A percentile compares a stretch with the other conserved stretches of the same genome.
Evolutionary conservation across 2,329 filamentous ascomycete species (phyloP).

Genomic region (Ustulina deusta): DNA sequence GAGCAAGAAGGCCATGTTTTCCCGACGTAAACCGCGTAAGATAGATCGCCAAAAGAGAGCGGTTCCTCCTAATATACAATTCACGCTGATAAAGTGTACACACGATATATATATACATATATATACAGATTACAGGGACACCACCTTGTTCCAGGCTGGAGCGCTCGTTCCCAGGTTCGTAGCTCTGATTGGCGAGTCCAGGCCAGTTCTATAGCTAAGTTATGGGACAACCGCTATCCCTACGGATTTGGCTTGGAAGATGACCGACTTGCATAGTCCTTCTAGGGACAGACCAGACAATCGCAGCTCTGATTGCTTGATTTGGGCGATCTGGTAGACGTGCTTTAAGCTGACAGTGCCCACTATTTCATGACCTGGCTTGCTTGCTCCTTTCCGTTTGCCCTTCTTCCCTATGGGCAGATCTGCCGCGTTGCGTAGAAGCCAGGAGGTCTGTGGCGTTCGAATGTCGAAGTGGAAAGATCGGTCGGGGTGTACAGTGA

Average conservation of each 20-base stretch:
- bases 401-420: constrained; percentile 78
- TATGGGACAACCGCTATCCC: constrained; percentile 75
- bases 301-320: constrained; percentile 85
- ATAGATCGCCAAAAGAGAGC: background rate
- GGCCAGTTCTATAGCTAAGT: background rate
- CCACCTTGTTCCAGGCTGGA: background rate
- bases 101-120: constrained; percentile 29
- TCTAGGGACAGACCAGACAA: constrained; percentile 78
- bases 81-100: constrained; percentile 24
- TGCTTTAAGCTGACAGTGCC: constrained; percentile 93
- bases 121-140: constrained; percentile 28
- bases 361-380: constrained; percentile 80
- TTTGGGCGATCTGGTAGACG: constrained; percentile 96
- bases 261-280: constrained; percentile 78
- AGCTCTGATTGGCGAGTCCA: background rate
- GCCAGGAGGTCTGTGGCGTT: constrained; percentile 92
- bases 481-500: constrained; percentile 92
- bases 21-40: background rate
- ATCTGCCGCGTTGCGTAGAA: constrained; percentile 86
- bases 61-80: constrained; percentile 21
- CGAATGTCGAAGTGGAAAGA: constrained; percentile 93
- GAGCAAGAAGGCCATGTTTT: background rate
- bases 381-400: constrained; percentile 80
- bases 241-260: constrained; percentile 80
- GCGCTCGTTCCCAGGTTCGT: constrained; percentile 5